Evolutionary conservation across 495 filamentous ascomycete genomes (phyloP), one percentile per base, ranked within the genome.

Genomic region (Friedmanniomyces simplex): DNA sequence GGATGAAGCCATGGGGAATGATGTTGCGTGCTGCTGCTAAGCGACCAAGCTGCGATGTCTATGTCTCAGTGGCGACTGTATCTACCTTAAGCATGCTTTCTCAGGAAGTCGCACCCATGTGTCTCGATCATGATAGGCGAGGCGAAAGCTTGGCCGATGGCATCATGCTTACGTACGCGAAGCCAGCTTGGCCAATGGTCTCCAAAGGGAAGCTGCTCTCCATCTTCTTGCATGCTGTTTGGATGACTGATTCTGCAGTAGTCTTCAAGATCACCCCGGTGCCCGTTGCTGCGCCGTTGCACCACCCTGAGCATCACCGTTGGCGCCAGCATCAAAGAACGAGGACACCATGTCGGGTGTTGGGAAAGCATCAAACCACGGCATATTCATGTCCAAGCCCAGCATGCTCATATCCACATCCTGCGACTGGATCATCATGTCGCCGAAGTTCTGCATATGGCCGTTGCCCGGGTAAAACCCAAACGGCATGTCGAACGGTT

Each of bases 371-470:
- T 85, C 82, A 18, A 85, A 73, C 82, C 82, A 87, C 6, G 82
- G 81, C 50, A 84, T 72, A 37, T 8, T 20, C 68, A 85, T 83
- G 22, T 82, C 77, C 5, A 74, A 74, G 14, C 72, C 76, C 13
- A 80, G 68, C 18, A 69, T 63, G 20, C 71, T 73, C 77, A 86
- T 82, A 63, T 85, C 82, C 48, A 87, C 76, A 55, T 88, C 85
- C 53, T 84, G 82, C 56, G 77, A 83, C 64, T 87, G 82, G 58
- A 88, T 87, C 58, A 83, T 79, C 59, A 87, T 82, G 68, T 75
- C 80, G 62, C 72, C 76, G 42, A 67, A 68, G 32, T 55, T 25
- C 32, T 51, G 42, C 49, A 54, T 54, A 32, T 50, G 32, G 11
- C 25, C 22, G 4, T 58, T 34, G 36, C 32, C 24, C 46, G 36